phyloP scores from a whole-genome alignment of 1,139 yeast species.

The Geotrichum phurueaensis region DNA sequence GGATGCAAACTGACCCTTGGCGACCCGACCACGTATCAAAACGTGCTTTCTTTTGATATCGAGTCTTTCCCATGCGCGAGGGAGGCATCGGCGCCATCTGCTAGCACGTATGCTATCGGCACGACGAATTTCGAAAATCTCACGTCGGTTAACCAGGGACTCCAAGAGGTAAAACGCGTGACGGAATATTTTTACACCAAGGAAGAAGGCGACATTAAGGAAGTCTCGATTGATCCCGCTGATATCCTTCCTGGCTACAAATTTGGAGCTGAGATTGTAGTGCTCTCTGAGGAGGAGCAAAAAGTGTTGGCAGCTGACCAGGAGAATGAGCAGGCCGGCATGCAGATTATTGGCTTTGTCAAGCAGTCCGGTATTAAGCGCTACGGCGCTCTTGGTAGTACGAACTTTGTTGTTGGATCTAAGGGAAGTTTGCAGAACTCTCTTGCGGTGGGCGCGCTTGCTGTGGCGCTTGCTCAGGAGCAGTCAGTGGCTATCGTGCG shows the following conservation, averaged over 20 bases:
- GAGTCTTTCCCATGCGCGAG: constrained; percentile 65
- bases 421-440: constrained; percentile 35
- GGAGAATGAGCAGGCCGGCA: constrained; percentile 14
- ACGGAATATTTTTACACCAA: constrained; percentile 22
- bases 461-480: constrained; percentile 46
- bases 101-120: constrained; percentile 30
- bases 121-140: not conserved
- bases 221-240: not conserved
- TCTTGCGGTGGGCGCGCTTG: constrained; percentile 44
- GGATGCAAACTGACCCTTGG: constrained; percentile 43
- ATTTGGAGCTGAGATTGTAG: constrained; percentile 60
- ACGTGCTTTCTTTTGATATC: constrained; percentile 36
- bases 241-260: constrained; percentile 47
- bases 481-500: constrained; percentile 56
- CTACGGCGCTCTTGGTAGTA: constrained; percentile 53
- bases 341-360: constrained; percentile 64
- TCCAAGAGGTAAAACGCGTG: constrained; percentile 17
- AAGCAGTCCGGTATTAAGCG: constrained; percentile 45
- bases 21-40: constrained; percentile 21
- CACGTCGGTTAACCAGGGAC: constrained; percentile 21
- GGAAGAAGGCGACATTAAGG: constrained; percentile 3
- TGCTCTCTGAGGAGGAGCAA: constrained; percentile 44
- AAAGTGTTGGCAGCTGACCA: constrained; percentile 34
- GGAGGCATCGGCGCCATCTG: constrained; percentile 38
- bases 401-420: constrained; percentile 51